Evolutionary conservation across 1,284 basidiomycete genomes (phyloP), one percentile per base, ranked within the genome.

Genomic region (Ustilago nuda): DNA sequence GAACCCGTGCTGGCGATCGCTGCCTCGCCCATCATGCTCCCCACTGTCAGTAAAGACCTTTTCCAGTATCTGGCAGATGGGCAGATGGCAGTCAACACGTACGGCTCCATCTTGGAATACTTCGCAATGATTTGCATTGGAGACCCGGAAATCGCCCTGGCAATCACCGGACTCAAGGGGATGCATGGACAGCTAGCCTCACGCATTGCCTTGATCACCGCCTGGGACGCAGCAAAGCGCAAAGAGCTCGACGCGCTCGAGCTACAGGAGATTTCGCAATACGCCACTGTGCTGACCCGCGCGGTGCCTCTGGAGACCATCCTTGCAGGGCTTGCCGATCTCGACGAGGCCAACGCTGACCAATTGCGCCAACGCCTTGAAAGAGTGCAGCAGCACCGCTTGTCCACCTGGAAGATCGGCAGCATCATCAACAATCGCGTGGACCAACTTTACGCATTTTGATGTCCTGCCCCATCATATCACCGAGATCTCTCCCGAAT

Each of bases 391-490:
- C 13, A 23, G 12, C 9, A 17, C 9, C 15, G 13, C 27, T 48
- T 3, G 27, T 41, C 39, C 39, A 15, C 6, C 15, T 41, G 39
- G 11, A 41, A 43, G 0, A 27, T 27, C 3, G 23, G 23, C 23
- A 27, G 23, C 23, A 27, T 27, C 23, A 27, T 27, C 23, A 27
- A 27, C 23, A 27, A 27, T 27, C 23, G 52, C 56, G 1, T 73
- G 61, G 61, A 50, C 35, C 4, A 23, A 73, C 36, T 68, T 53
- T 23, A 68, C 66, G 12, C 71, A 73, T 30, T 64, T 72, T n/a
- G 70, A 66, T 9, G 45, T 64, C 32, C 57, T 72, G 8, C 51
- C 30, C 6, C 6, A 51, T 0, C 6, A 8, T 30, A 13, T 67
- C 17, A 32, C 27, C 17, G 4, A 56, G 52, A 58, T 73, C 23